Percentiles rank a stretch among this genome's conserved stretches.
phyloP scores from a whole-genome alignment of 1,284 basidiomycete species.

The Puccinia horiana region DNA sequence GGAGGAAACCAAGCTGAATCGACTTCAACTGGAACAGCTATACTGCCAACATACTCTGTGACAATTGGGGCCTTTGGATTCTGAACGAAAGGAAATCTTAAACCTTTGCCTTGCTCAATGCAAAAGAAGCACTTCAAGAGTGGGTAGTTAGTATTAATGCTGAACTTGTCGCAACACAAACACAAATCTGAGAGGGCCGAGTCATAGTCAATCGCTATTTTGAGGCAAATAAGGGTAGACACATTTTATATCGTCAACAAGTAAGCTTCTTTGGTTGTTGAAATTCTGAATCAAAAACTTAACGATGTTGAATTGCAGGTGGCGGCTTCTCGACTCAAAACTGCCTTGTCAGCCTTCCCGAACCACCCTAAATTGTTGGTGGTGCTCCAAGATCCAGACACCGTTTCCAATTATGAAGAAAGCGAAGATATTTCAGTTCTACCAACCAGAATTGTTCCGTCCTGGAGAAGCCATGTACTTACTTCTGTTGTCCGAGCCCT shows the following conservation, averaged over 20 bases:
- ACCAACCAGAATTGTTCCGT: not conserved
- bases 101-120: not conserved
- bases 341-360: not conserved
- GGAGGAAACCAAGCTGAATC: not conserved
- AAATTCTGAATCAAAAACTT: not conserved
- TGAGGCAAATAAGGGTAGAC: not conserved
- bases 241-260: not conserved
- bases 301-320: not conserved
- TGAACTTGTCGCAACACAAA: not conserved
- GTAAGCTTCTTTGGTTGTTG: not conserved
- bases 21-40: not conserved
- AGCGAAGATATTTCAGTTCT: not conserved
- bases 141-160: not conserved
- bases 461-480: not conserved
- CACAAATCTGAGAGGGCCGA: not conserved
- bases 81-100: not conserved
- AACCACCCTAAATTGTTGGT: not conserved
- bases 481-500: not conserved
- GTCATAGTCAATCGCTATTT: not conserved
- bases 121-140: not conserved
- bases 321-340: not conserved
- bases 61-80: not conserved
- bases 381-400: not conserved
- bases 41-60: not conserved
- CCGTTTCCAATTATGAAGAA: conserved; percentile 2